A percentile compares a stretch with the other conserved stretches of the same genome.
Evolutionary conservation across 2,329 filamentous ascomycete genomes (phyloP).

Genomic region (Sordariomycetes sp.): DNA sequence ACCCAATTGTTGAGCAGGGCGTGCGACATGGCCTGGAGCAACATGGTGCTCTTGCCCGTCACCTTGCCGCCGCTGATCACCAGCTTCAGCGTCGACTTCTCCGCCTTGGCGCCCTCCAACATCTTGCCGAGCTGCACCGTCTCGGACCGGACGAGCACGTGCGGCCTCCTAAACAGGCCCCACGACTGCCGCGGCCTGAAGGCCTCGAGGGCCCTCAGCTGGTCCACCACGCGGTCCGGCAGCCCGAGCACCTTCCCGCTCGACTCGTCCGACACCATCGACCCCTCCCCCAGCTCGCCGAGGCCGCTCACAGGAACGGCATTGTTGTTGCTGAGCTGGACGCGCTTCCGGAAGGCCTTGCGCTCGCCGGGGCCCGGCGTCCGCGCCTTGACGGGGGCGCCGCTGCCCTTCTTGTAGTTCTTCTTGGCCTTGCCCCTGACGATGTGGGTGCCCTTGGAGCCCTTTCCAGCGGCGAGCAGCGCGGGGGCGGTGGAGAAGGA

Average conservation of each 20-base stretch:
- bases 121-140: conserved; percentile 57
- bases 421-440: conserved; percentile 27
- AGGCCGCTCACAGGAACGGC: conserved; percentile 65
- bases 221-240: conserved; percentile 58
- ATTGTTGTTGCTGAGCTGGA: conserved; percentile 89
- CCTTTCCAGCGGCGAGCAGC: conserved; percentile 11
- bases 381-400: conserved; percentile 28
- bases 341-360: conserved; percentile 74
- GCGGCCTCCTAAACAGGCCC: conserved; percentile 73
- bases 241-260: conserved; percentile 58
- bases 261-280: conserved; percentile 38
- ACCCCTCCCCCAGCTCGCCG: conserved; percentile 41
- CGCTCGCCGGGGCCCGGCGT: conserved; percentile 65
- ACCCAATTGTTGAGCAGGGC: conserved; percentile 77
- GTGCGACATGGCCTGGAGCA: conserved; percentile 73
- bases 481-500: conserved; percentile 25
- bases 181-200: conserved; percentile 88
- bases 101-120: conserved; percentile 32
- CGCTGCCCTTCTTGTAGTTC: conserved; percentile 38
- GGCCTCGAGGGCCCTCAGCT: conserved; percentile 69
- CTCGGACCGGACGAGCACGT: conserved; percentile 65
- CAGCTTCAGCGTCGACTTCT: conserved; percentile 43
- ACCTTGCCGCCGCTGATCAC: conserved; percentile 62
- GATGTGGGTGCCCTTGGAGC: conserved; percentile 9
- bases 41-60: conserved; percentile 75